Conservation (phyloP, 495 filamentous ascomycete species). For the Chaetomium tenue region DNA sequence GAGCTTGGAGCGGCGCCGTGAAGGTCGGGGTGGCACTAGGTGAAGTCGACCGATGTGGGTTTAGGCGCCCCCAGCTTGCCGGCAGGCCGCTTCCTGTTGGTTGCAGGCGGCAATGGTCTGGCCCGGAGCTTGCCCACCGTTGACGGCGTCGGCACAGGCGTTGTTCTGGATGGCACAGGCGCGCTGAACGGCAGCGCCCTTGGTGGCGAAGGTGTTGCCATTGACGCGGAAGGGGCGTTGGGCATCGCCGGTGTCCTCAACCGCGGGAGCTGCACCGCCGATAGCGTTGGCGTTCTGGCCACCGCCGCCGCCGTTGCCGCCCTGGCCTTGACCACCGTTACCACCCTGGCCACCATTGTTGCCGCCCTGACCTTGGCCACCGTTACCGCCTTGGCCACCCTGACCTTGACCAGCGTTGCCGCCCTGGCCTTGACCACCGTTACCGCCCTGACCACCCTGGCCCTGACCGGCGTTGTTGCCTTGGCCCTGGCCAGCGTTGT, state of each 20-base stretch:
- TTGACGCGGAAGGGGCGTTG: constrained; percentile 51
- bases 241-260: constrained; percentile 43
- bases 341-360: constrained; percentile 8
- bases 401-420: constrained; percentile 12
- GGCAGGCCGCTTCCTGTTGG: constrained; percentile 40
- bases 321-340: neutral
- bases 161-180: constrained; percentile 52
- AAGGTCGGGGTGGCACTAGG: neutral
- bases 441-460: neutral
- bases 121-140: constrained; percentile 35
- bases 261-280: constrained; percentile 36
- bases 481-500: neutral
- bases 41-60: neutral
- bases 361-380: neutral
- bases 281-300: neutral
- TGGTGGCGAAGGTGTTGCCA: constrained; percentile 50
- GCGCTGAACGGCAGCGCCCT: constrained; percentile 43
- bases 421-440: constrained; percentile 1
- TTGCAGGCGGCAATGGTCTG: constrained; percentile 46
- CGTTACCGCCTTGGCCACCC: neutral
- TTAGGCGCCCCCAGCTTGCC: constrained; percentile 27
- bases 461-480: constrained; percentile 11
- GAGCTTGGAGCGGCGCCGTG: constrained; percentile 12
- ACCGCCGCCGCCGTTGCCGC: neutral
- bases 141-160: constrained; percentile 49